Conservation (phyloP, 2,329 filamentous ascomycete genomes). For the Aspergillus carbonarius region DNA sequence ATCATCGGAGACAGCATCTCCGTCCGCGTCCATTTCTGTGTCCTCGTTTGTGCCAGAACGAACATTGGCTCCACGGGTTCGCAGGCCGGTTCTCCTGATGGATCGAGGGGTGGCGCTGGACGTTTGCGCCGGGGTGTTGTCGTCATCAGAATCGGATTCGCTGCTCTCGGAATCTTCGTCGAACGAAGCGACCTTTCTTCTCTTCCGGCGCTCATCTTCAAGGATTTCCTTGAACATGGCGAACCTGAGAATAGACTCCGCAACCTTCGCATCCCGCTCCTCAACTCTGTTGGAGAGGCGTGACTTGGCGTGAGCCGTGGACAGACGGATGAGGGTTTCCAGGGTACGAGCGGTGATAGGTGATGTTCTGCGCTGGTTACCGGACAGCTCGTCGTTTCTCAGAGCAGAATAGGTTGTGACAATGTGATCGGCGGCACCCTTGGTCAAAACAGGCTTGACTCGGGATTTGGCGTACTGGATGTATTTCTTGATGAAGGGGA, state of each 20-base stretch:
- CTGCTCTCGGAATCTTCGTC: conserved; percentile 57
- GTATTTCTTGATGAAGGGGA: conserved; percentile 99
- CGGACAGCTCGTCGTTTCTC: conserved; percentile 92
- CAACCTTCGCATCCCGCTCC: conserved; percentile 80
- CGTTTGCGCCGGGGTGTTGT: conserved; percentile 24
- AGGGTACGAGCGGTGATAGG: conserved; percentile 96
- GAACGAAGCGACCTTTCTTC: conserved; percentile 71
- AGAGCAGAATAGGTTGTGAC: conserved; percentile 87
- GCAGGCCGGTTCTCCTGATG: conserved; percentile 33
- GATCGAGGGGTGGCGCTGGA: conserved; percentile 34
- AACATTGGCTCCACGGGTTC: conserved; percentile 36
- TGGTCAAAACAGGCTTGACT: conserved; percentile 85
- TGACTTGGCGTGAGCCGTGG: conserved; percentile 92
- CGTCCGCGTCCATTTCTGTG: conserved; percentile 46
- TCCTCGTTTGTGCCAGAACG: conserved; percentile 41
- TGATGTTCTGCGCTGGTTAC: conserved; percentile 88
- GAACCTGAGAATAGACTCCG: conserved; percentile 87
- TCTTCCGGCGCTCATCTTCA: conserved; percentile 73
- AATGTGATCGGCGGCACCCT: conserved; percentile 89
- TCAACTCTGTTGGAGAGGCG: conserved; percentile 85
- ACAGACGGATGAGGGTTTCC: conserved; percentile 96
- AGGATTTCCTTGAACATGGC: conserved; percentile 97
- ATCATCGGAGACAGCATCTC: conserved; percentile 53
- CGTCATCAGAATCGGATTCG: conserved; percentile 41
- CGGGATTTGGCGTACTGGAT: conserved; percentile 96